A percentile compares a stretch with the other conserved stretches of the same genome.
These are phyloP conservation scores for Xylaria multiplex DNA, from an alignment of 2,329 filamentous ascomycete genomes.

Conservation along the genomic window DNA sequence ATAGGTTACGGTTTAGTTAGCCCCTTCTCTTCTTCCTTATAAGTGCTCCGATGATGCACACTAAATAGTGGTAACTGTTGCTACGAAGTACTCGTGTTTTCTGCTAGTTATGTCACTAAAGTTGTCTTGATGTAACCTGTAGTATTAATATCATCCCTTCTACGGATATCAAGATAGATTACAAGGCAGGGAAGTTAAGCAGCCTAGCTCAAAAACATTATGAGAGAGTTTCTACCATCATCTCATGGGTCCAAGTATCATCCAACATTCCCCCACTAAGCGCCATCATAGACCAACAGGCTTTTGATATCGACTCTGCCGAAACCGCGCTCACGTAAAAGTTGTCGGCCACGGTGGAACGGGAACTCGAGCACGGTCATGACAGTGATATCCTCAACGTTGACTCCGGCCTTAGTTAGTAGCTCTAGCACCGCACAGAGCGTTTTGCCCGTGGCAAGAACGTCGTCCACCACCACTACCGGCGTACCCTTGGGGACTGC, in stretches of 20 bases:
- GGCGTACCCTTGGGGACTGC: slow-evolving; percentile 52
- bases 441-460: slow-evolving; percentile 65
- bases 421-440: slow-evolving; percentile 63
- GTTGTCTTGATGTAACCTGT: too few species aligned
- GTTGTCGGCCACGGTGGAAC: slow-evolving; percentile 60
- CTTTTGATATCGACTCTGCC: slow-evolving; percentile 61
- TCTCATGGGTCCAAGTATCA: background rate
- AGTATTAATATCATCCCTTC: too few species aligned
- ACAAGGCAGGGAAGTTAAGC: background rate
- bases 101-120: too few species aligned
- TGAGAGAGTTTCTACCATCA: too few species aligned
- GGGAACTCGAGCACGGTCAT: slow-evolving; percentile 69
- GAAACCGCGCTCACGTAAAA: slow-evolving; percentile 60
- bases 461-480: slow-evolving; percentile 69
- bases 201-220: background rate
- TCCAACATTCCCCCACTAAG: slow-evolving; percentile 37
- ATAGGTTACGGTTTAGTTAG: too few species aligned
- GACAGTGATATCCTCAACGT: slow-evolving; percentile 55
- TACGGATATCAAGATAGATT: background rate
- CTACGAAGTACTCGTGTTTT: too few species aligned
- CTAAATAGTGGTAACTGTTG: too few species aligned
- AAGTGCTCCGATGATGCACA: too few species aligned
- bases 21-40: too few species aligned
- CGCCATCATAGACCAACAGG: slow-evolving; percentile 62
- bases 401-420: slow-evolving; percentile 55